Base-by-base conservation (phyloP, 805 yeast genomes). In the Pichia membranifaciens region DNA sequence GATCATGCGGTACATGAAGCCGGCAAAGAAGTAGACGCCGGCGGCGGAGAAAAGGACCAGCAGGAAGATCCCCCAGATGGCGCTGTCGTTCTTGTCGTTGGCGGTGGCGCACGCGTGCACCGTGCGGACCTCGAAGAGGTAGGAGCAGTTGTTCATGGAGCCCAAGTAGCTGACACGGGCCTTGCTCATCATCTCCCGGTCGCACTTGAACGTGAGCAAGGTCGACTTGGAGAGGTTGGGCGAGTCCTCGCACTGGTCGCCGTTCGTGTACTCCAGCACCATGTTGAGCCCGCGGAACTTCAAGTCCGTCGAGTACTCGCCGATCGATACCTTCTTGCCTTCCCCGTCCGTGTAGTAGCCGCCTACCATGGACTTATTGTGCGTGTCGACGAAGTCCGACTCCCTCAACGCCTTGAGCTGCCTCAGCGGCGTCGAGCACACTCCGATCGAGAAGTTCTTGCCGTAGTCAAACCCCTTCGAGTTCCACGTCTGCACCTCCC, bases 21-120 rank as follows among this genome's bases (percentile, higher is more conserved):
- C 75, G 40, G 71, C 75, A 41, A 73, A 66, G 46, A 71, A 66
- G 42, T 68, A 73, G 15, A 72, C 76, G 2, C 62, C 61, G 5
- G 69, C 52, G 1, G 74, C 75, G 28, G 72, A 66, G 6, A 67
- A 52, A 21, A 71, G 52, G 9, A 83, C 81, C 37, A 79, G 67
- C 16, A 78, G 51, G 53, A 84, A 82, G 42, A 84, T 79, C 70
- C 86, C 78, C 44, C 84, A 73, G 3, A 82, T 79, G 16, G 82
- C 81, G 46, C 77, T 64, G 50, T 84, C 79, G 57, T 82, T 82
- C 12, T 74, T 77, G 55, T 80, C 76, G 44, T 82, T 80, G 9
- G 86, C 79, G 1, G 89, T 83, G 0, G 95, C 87, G 64, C 96
- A 88, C 0, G 95, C 96, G 65, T 82, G 84, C 38, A 86, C 80